Evolutionary conservation across 768 basidiomycete genomes (phyloP).

Genomic region (Tephrocybe sp.): DNA sequence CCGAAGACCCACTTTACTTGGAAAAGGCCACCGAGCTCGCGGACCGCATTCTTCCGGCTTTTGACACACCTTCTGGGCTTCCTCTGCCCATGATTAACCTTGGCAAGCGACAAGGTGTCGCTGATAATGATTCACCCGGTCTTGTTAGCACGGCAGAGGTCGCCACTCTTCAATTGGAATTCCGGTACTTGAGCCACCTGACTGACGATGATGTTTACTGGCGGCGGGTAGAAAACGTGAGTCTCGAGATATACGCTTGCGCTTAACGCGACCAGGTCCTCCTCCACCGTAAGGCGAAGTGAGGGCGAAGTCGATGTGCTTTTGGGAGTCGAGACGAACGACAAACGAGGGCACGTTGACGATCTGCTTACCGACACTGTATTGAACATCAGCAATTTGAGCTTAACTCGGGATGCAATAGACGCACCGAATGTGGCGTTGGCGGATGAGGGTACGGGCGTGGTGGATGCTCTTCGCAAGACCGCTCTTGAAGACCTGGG

Average conservation of each 20-base stretch:
- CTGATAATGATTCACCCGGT: constrained; percentile 57
- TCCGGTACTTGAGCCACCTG: constrained; percentile 81
- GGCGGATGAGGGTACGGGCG: constrained; percentile 96
- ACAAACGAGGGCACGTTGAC: constrained; percentile 99
- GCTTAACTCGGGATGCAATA: background rate
- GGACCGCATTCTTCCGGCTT: constrained; percentile 80
- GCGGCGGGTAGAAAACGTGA: constrained; percentile 48
- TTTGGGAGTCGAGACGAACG: constrained; percentile 99
- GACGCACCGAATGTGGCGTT: constrained; percentile 94
- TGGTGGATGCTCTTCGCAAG: constrained; percentile 99
- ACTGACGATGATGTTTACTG: constrained; percentile 81
- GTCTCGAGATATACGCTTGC: constrained; percentile 93
- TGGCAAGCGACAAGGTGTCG: constrained; percentile 54
- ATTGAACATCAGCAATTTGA: background rate
- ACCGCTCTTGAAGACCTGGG: constrained; percentile 99
- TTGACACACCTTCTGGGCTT: constrained; percentile 79
- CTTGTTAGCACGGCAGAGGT: constrained; percentile 83
- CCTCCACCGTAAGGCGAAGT: constrained; percentile 97
- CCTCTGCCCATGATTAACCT: constrained; percentile 84
- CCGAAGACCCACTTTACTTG: constrained; percentile 66
- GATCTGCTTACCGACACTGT: constrained; percentile 95
- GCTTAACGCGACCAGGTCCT: constrained; percentile 94
- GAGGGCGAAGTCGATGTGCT: constrained; percentile 99
- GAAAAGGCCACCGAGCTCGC: constrained; percentile 81
- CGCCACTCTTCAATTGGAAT: constrained; percentile 88